Evolutionary conservation across 768 basidiomycete genomes (phyloP), one percentile per base, ranked within the genome.

Genomic region (Tylopilus plumbeoviolaceoides): DNA sequence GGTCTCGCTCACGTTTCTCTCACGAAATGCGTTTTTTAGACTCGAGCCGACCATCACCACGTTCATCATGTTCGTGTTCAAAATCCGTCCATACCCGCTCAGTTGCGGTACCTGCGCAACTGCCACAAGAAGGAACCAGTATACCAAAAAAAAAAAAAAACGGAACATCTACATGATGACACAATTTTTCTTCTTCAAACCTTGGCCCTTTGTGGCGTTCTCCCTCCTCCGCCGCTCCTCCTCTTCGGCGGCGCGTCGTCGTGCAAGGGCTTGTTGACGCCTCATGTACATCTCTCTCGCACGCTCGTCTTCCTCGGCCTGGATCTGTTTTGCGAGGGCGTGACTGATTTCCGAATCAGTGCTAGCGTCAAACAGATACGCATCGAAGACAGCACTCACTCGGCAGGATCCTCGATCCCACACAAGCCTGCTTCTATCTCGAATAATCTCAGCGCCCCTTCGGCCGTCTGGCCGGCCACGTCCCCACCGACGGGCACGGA

Each of bases 401-500:
- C 88, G 28, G 75, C 73, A 14, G 78, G 74, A 53, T 84, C 79
- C 27, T 69, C 72, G 1, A 70, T 63, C 20, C 68, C 63, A 20
- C n/a, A 4, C 36, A 72, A 56, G 14, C 73, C 75, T 0, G 70
- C 71, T 55, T 74, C 70, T 33, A 70, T 70, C 61, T 83, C 83
- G 10, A 78, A 66, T 14, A 72, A 79, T 18, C 74, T 71, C 23
- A 85, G 63, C 43, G 81, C 75, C 51, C 77, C 80, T 70, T 86
- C 84, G 38, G 80, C 84, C 0, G 82, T 82, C 57, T 84, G 78
- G 7, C 88, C 87, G 0, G 89, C 87, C 59, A 84, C 88, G 60
- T 93, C 90, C 0, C 91, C 91, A 0, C 91, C 92, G 0, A 78
- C 81, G 1, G 91, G 89, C 41, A 73, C 82, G 8, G 87, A 73